Conservation (phyloP, 106 monocot species). For the Apostasia ramifera region DNA sequence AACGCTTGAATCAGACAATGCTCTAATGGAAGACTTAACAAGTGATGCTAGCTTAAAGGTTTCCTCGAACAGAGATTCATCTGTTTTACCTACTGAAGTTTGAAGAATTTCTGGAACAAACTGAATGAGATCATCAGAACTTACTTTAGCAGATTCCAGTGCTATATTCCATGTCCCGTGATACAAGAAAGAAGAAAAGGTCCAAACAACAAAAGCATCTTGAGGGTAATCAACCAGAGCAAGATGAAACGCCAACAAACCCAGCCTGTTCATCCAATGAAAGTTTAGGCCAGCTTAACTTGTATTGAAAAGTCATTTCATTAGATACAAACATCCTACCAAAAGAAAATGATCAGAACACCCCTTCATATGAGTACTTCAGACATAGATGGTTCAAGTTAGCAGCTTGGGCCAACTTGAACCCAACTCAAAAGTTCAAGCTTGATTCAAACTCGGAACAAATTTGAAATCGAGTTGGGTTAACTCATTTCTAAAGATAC, state of each 20-base stretch:
- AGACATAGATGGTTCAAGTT: too few species aligned
- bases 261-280: constrained; percentile 43
- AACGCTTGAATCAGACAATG: constrained; percentile 32
- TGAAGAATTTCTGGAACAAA: constrained; percentile 64
- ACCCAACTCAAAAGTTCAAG: too few species aligned
- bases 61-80: constrained; percentile 38
- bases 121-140: constrained; percentile 12
- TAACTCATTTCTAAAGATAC: too few species aligned
- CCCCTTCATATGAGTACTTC: too few species aligned
- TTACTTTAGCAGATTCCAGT: constrained; percentile 34
- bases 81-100: constrained; percentile 27
- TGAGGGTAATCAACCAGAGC: constrained; percentile 71
- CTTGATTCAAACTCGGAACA: too few species aligned
- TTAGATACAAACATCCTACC: too few species aligned
- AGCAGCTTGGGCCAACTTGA: too few species aligned
- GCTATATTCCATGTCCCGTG: constrained; percentile 47
- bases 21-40: constrained; percentile 39
- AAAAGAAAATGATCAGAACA: too few species aligned
- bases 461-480: too few species aligned
- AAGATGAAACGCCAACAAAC: constrained; percentile 73
- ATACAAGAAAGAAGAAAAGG: constrained; percentile 58
- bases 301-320: too few species aligned
- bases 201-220: constrained; percentile 57
- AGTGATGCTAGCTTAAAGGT: constrained; percentile 38
- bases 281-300: not conserved